Conservation (phyloP, 306 rosid species). For the Begonia fuchsioides region DNA sequence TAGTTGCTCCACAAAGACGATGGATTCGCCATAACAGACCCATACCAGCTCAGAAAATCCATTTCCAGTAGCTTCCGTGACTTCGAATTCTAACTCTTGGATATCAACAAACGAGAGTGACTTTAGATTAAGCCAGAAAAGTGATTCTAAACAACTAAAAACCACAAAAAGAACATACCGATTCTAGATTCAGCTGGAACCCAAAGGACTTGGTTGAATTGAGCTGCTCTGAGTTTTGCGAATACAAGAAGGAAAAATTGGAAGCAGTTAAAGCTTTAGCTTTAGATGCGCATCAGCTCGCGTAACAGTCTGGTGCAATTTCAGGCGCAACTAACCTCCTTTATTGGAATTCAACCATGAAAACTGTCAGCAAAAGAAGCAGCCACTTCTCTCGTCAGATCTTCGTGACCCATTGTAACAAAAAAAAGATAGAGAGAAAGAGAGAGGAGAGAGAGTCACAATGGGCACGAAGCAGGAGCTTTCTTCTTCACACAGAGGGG, state of each 20-base stretch:
- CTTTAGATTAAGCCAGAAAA: background rate
- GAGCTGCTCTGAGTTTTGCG: too few relatives aligned
- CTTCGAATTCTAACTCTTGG: too few relatives aligned
- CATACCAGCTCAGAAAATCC: background rate
- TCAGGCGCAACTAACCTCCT: slow-evolving; percentile 11
- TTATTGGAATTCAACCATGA: slow-evolving; percentile 17
- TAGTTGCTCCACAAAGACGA: slow-evolving; percentile 34
- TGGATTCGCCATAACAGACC: slow-evolving; percentile 32
- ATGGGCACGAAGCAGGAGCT: too few relatives aligned
- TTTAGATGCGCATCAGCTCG: slow-evolving; percentile 10
- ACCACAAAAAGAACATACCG: background rate
- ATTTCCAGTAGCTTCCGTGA: too few relatives aligned
- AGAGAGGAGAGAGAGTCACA: background rate
- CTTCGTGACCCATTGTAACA: slow-evolving; percentile 2
- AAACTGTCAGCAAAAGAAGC: slow-evolving; percentile 15
- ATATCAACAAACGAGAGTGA: background rate
- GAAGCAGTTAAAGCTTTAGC: background rate
- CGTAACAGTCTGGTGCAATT: slow-evolving; percentile 14
- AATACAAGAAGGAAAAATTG: too few relatives aligned
- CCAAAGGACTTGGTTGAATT: too few relatives aligned
- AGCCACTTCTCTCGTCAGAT: slow-evolving; percentile 23
- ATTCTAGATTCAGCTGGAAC: background rate
- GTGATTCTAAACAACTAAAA: background rate
- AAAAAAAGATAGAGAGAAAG: background rate
- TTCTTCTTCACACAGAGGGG: too few relatives aligned